Percentiles rank a stretch among this genome's conserved stretches.
Conservation (phyloP, 768 basidiomycete genomes). For the Trametes maxima region DNA sequence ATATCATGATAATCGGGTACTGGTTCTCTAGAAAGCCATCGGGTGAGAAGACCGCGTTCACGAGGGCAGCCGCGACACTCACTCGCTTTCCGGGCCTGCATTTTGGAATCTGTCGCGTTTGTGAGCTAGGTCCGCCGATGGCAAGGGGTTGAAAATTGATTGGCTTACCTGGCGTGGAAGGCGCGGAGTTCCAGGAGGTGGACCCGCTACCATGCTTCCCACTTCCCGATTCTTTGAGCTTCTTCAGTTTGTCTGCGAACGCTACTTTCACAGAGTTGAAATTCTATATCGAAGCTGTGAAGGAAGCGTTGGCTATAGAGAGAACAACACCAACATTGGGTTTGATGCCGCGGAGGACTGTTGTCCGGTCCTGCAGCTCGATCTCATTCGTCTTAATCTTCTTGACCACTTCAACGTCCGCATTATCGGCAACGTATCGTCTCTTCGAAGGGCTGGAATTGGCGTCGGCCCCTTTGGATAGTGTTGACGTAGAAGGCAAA, state of each 20-base stretch:
- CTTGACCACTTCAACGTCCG: slow-evolving; percentile 86
- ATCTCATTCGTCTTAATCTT: slow-evolving; percentile 75
- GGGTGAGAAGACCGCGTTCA: background rate
- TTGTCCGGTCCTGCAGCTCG: slow-evolving; percentile 81
- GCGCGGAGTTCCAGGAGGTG: slow-evolving; percentile 37
- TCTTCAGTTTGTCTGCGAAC: slow-evolving; percentile 79
- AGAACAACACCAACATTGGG: slow-evolving; percentile 61
- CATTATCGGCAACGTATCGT: slow-evolving; percentile 74
- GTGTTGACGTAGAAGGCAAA: slow-evolving; percentile 22
- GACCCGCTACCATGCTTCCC: slow-evolving; percentile 42
- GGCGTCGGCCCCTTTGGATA: slow-evolving; percentile 31
- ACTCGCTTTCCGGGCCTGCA: slow-evolving; percentile 73
- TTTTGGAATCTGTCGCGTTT: slow-evolving; percentile 49
- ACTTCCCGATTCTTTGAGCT: slow-evolving; percentile 61
- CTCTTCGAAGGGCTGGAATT: slow-evolving; percentile 59
- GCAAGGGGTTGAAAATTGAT: background rate
- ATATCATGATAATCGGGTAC: slow-evolving; percentile 97
- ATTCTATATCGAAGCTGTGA: slow-evolving; percentile 52
- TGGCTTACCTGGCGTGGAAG: slow-evolving; percentile 44
- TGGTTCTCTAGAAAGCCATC: slow-evolving; percentile 55
- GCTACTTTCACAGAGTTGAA: slow-evolving; percentile 69
- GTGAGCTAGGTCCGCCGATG: background rate
- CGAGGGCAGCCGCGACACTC: background rate
- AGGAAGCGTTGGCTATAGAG: background rate
- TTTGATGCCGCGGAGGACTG: slow-evolving; percentile 82